A percentile compares a stretch with the other conserved stretches of the same genome.
Evolutionary conservation across 345 rosid species (phyloP).

Genomic region (Murraya koenigii): DNA sequence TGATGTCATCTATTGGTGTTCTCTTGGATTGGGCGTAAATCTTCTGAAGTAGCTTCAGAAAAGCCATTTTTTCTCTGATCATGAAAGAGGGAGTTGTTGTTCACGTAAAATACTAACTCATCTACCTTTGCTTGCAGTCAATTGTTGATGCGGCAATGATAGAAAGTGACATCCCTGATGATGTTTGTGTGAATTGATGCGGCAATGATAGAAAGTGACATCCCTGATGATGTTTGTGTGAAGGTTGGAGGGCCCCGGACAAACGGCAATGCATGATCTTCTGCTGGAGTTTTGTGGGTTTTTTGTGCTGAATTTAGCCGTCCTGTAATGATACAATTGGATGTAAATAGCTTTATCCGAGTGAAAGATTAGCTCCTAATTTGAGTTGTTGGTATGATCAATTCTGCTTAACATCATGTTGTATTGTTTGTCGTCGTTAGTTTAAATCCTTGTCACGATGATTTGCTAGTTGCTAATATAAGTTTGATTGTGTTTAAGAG

Average conservation of each 20-base stretch:
- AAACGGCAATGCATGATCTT: constrained; percentile 26
- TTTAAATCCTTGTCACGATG: neutral
- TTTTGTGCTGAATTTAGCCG: neutral
- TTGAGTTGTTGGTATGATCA: neutral
- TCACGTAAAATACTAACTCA: neutral
- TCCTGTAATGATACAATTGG: neutral
- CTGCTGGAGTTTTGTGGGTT: neutral
- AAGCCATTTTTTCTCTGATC: neutral
- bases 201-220: constrained; percentile 30
- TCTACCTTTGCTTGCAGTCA: constrained; percentile 34
- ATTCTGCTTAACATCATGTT: neutral
- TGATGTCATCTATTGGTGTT: neutral
- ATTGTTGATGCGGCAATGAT: constrained; percentile 42
- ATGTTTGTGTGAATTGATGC: too few species aligned
- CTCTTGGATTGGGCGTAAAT: neutral
- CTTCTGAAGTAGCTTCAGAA: neutral
- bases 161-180: constrained; percentile 38
- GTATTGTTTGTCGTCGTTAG: neutral
- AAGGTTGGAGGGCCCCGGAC: constrained; percentile 34
- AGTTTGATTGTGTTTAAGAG: neutral
- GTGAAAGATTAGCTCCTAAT: neutral
- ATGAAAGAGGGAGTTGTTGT: neutral
- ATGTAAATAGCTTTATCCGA: neutral
- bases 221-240: constrained; percentile 34
- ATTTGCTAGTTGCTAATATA: neutral